phyloP scores from a whole-genome alignment of 2,329 filamentous ascomycete genomes.

The Talaromyces sp. region DNA sequence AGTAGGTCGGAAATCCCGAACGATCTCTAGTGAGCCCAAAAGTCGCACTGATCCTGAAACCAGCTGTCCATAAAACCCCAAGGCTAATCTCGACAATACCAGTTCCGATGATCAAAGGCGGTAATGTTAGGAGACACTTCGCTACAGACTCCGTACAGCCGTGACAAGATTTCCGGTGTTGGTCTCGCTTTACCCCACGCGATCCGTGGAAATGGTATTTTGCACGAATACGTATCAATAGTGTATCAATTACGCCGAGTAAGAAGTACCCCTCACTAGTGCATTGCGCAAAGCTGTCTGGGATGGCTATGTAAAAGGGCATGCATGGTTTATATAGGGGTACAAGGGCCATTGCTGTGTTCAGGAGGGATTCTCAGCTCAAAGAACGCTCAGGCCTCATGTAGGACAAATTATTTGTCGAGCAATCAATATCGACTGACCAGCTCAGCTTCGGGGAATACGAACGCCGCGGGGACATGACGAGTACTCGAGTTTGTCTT shows the following conservation, averaged over 20 bases:
- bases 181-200: neutral
- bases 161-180: neutral
- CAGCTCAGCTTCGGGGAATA: neutral
- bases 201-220: neutral
- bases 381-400: slow-evolving; percentile 1
- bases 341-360: neutral
- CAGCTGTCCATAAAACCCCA: neutral
- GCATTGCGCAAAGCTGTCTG: neutral
- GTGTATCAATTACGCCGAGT: too few species aligned
- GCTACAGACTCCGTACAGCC: neutral
- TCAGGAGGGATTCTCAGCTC: neutral
- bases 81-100: neutral
- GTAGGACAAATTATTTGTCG: neutral
- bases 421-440: neutral
- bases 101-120: neutral
- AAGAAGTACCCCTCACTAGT: neutral
- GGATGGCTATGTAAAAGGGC: neutral
- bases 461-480: neutral
- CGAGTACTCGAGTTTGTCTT: neutral
- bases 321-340: neutral
- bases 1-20: neutral
- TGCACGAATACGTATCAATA: neutral
- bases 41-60: neutral
- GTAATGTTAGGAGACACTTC: neutral
- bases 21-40: neutral